These are phyloP conservation scores for Stagonosporopsis tanaceti DNA, from an alignment of 2,329 filamentous ascomycete species.

Conservation along the genomic window DNA sequence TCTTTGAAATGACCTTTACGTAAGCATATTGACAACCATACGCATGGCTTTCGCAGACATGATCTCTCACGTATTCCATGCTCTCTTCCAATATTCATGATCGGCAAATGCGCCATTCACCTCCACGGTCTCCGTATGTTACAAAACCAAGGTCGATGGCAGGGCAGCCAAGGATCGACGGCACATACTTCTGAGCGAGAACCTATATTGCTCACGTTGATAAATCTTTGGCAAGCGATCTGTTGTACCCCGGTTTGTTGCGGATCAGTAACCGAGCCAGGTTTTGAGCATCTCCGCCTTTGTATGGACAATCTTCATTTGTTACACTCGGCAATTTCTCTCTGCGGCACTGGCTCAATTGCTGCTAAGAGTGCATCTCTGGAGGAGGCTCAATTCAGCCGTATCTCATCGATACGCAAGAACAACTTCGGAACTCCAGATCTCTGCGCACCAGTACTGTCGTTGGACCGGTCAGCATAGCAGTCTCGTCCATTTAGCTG, in stretches of 20 bases:
- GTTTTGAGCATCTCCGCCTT: background rate
- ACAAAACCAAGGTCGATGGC: background rate
- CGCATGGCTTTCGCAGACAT: constrained; percentile 2
- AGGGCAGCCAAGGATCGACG: background rate
- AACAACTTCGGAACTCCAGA: background rate
- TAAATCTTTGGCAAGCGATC: background rate
- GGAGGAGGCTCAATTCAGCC: constrained; percentile 1
- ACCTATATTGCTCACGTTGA: background rate
- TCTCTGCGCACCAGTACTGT: too few relatives aligned
- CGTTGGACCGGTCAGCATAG: too few relatives aligned
- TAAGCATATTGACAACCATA: background rate
- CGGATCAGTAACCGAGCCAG: background rate
- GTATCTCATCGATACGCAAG: constrained; percentile 7
- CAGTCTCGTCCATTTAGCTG: too few relatives aligned
- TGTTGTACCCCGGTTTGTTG: background rate
- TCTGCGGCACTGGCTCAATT: background rate
- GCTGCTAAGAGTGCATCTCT: too few relatives aligned
- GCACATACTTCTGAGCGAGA: background rate
- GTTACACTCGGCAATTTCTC: constrained; percentile 6
- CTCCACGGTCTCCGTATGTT: background rate
- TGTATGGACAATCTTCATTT: background rate
- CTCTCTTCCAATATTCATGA: background rate
- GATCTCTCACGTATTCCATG: constrained; percentile 3
- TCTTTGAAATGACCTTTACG: too few relatives aligned
- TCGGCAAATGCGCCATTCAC: background rate